A percentile compares a stretch with the other conserved stretches of the same genome.
phyloP scores from a whole-genome alignment of 2,329 filamentous ascomycete species.

The Pseudophaeomoniella oleicola region DNA sequence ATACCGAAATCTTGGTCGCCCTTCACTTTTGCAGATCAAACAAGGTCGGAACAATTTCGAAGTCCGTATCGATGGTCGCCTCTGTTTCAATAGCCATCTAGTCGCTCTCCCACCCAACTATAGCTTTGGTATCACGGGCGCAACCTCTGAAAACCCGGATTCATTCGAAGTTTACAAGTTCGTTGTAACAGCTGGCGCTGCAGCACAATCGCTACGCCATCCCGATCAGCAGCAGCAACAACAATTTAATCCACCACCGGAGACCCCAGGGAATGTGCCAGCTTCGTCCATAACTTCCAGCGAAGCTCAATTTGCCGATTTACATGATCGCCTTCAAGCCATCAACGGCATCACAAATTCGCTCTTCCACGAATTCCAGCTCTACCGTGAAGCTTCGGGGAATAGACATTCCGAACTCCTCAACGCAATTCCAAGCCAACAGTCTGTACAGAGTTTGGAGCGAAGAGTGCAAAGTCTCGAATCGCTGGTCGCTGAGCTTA shows the following conservation, averaged over 20 bases:
- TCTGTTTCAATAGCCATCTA: constrained; percentile 53
- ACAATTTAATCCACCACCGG: constrained; percentile 13
- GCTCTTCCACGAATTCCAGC: constrained; percentile 37
- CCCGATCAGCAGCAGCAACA: constrained; percentile 18
- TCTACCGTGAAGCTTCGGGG: constrained; percentile 37
- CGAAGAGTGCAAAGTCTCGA: constrained; percentile 39
- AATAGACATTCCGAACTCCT: constrained; percentile 36
- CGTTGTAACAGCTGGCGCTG: constrained; percentile 36
- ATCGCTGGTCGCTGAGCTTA: constrained; percentile 31
- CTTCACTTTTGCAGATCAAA: constrained; percentile 66
- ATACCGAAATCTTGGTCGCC: constrained; percentile 82
- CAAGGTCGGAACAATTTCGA: constrained; percentile 49
- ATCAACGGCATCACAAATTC: constrained; percentile 45
- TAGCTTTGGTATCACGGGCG: constrained; percentile 73
- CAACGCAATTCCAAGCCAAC: constrained; percentile 20
- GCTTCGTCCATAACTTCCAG: constrained; percentile 29
- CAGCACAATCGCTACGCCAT: constrained; percentile 17
- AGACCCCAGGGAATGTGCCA: constrained; percentile 23
- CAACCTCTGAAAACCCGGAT: constrained; percentile 80
- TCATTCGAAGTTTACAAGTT: constrained; percentile 91
- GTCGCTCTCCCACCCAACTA: constrained; percentile 68
- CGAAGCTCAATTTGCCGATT: constrained; percentile 59
- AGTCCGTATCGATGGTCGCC: constrained; percentile 64
- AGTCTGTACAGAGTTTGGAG: constrained; percentile 25
- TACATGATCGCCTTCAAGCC: constrained; percentile 64